Conservation (phyloP, 176 grass and related monocot genomes). For the Leersia perrieri region DNA sequence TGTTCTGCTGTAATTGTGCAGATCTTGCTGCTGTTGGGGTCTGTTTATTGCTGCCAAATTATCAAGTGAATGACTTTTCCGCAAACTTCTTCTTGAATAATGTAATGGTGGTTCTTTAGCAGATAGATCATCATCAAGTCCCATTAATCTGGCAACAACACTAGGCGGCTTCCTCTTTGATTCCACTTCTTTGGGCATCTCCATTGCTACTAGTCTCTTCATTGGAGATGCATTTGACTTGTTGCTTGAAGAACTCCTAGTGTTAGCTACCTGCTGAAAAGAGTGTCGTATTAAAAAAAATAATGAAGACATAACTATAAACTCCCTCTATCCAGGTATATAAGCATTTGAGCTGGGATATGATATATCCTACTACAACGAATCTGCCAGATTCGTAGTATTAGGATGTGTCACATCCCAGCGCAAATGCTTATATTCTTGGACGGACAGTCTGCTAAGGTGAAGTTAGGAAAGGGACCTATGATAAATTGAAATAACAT, state of each 20-base stretch:
- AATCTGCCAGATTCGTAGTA: no score
- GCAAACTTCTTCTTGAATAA: constrained; percentile 40
- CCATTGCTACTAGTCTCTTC: constrained; percentile 64
- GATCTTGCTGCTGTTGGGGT: constrained; percentile 17
- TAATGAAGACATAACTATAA: constrained; percentile 3
- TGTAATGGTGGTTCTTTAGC: constrained; percentile 36
- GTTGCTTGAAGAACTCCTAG: constrained; percentile 44
- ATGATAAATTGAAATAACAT: constrained; percentile 2
- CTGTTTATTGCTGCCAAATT: constrained; percentile 25
- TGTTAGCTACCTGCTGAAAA: constrained; percentile 25
- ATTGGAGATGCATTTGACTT: constrained; percentile 54
- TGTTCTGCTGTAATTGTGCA: constrained; percentile 33
- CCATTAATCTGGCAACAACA: constrained; percentile 92
- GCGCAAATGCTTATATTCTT: no score
- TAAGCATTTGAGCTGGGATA: no score
- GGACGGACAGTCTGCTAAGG: background rate
- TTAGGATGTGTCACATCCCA: no score
- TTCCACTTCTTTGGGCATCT: constrained; percentile 58
- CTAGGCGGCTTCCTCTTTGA: constrained; percentile 61
- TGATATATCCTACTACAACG: no score
- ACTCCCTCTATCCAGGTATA: background rate
- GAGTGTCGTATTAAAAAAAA: constrained; percentile 15
- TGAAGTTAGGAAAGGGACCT: background rate
- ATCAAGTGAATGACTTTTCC: constrained; percentile 34
- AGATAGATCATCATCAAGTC: constrained; percentile 80